Percentiles rank a stretch among this genome's conserved stretches.
Conservation (phyloP, 1,284 basidiomycete genomes). For the Sanghuangporus weigelae region DNA sequence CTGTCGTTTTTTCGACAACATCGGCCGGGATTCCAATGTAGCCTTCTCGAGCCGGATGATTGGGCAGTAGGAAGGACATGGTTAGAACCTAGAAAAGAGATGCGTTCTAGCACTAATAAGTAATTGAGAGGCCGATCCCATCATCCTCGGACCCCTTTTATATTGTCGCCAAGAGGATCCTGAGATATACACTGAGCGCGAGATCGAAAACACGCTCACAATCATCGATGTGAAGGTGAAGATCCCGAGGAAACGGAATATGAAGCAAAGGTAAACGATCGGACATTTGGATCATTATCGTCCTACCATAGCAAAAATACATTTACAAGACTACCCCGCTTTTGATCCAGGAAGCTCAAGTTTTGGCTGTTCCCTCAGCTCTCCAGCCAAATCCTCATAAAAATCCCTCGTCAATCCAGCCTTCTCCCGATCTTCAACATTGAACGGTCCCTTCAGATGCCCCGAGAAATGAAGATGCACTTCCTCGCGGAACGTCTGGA, state of each 20-base stretch:
- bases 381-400: conserved; percentile 68
- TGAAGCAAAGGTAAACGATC: background rate
- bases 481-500: conserved; percentile 69
- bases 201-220: no score
- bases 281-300: background rate
- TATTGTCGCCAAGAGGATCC: no score
- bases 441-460: conserved; percentile 83
- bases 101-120: no score
- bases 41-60: background rate
- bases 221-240: no score
- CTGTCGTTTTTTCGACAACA: background rate
- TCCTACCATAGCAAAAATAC: background rate
- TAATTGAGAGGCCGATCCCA: no score
- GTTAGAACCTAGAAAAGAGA: no score
- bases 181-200: no score
- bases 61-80: background rate
- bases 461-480: conserved; percentile 74
- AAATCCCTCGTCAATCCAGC: conserved; percentile 71
- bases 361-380: conserved; percentile 23
- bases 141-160: no score
- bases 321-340: background rate
- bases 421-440: conserved; percentile 67
- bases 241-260: no score
- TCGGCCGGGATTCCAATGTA: background rate
- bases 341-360: background rate